Evolutionary conservation across 257 asterid species (phyloP).

Genomic region (Jacaranda mimosifolia): DNA sequence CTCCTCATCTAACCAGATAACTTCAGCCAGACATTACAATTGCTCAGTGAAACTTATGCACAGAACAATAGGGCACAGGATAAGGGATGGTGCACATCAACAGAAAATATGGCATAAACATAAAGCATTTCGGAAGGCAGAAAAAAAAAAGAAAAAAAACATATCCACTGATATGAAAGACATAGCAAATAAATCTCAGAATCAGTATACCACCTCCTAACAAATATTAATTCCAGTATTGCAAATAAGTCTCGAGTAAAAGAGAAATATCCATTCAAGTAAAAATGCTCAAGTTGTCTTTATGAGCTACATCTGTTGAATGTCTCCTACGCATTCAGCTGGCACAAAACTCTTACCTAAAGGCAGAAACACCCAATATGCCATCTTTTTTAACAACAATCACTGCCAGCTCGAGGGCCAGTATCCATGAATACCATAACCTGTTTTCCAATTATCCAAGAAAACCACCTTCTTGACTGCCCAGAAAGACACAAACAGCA

Average conservation of each 20-base stretch:
- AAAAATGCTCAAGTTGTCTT: slow-evolving; percentile 34
- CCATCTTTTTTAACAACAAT: slow-evolving; percentile 27
- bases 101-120: background rate
- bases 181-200: background rate
- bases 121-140: background rate
- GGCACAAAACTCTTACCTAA: slow-evolving; percentile 49
- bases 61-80: no score
- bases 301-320: slow-evolving; percentile 37
- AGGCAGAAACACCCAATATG: slow-evolving; percentile 2
- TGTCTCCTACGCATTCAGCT: slow-evolving; percentile 35
- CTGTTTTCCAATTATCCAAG: slow-evolving; percentile 98
- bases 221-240: slow-evolving; percentile 18
- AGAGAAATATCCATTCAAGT: slow-evolving; percentile 34
- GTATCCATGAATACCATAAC: slow-evolving; percentile 84
- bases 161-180: background rate
- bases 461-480: slow-evolving; percentile 82
- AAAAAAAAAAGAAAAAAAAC: background rate
- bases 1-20: background rate
- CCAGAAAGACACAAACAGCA: slow-evolving; percentile 75
- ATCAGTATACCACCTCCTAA: slow-evolving; percentile 9
- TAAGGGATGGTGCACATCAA: slow-evolving; percentile 11
- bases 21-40: background rate
- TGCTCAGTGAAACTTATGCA: slow-evolving; percentile 14
- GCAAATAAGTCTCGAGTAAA: slow-evolving; percentile 31
- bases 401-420: slow-evolving; percentile 89